Evolutionary conservation across 208 protist species (phyloP).

Genomic region (Crithidia fasciculata): DNA sequence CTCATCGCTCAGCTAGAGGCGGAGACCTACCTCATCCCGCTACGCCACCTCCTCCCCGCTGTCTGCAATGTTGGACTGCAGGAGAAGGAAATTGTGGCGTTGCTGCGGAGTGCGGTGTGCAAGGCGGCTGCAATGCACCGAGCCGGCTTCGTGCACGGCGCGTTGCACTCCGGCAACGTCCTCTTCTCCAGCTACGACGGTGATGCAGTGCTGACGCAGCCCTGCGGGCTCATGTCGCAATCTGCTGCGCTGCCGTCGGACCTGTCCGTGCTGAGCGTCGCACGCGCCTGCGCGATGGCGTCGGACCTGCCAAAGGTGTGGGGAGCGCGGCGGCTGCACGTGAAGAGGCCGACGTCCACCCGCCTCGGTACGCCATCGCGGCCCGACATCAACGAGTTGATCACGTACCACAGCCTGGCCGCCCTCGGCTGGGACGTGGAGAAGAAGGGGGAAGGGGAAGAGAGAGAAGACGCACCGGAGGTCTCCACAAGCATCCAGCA

Average conservation of each 20-base stretch:
- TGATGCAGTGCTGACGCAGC: conserved; percentile 60
- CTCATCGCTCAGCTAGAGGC: conserved; percentile 71
- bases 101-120: conserved; percentile 59
- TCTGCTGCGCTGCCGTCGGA: conserved; percentile 22
- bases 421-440: conserved; percentile 20
- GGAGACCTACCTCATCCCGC: conserved; percentile 53
- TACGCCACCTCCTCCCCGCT: conserved; percentile 68
- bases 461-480: not conserved
- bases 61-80: conserved; percentile 35
- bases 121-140: conserved; percentile 59
- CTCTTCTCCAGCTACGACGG: conserved; percentile 76
- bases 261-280: conserved; percentile 35
- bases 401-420: conserved; percentile 35
- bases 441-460: not conserved
- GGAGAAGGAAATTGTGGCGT: conserved; percentile 42
- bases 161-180: conserved; percentile 81
- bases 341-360: conserved; percentile 5
- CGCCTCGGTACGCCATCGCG: conserved; percentile 22
- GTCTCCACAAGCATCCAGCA: not conserved
- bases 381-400: conserved; percentile 29
- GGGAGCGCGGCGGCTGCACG: conserved; percentile 13
- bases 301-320: conserved; percentile 27
- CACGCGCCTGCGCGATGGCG: conserved; percentile 29
- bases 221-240: conserved; percentile 54
- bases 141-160: conserved; percentile 70